These are phyloP conservation scores for Metschnikowia chrysomelidarum DNA, from an alignment of 805 yeast genomes.

Conservation along the genomic window DNA sequence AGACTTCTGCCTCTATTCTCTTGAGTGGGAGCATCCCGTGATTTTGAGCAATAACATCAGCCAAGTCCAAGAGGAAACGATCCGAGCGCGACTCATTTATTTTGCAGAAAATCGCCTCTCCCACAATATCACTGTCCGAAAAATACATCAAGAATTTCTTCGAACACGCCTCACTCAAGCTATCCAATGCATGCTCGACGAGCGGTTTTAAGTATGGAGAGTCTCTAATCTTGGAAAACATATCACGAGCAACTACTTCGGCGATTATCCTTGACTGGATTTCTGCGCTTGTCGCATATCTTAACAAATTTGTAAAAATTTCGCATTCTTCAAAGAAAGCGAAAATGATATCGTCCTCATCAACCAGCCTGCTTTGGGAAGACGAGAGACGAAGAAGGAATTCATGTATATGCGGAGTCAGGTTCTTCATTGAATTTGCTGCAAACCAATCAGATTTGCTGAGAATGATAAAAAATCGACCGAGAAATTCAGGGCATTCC, in stretches of 20 bases:
- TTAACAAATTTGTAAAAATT: slow-evolving; percentile 21
- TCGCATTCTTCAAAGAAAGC: slow-evolving; percentile 17
- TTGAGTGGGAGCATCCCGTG: slow-evolving; percentile 18
- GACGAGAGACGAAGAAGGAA: slow-evolving; percentile 32
- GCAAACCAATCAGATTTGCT: slow-evolving; percentile 2
- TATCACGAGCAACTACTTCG: slow-evolving; percentile 8
- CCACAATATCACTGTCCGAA: slow-evolving; percentile 9
- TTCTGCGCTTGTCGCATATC: slow-evolving; percentile 7
- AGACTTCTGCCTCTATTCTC: slow-evolving; percentile 24
- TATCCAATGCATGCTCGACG: slow-evolving; percentile 18
- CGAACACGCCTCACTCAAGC: slow-evolving; percentile 9
- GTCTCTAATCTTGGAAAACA: slow-evolving; percentile 1
- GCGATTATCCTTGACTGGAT: slow-evolving; percentile 17
- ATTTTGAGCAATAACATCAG: slow-evolving; percentile 6
- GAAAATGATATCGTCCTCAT: slow-evolving; percentile 24
- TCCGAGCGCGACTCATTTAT: slow-evolving; percentile 7
- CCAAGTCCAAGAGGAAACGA: slow-evolving; percentile 17
- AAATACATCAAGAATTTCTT: slow-evolving; percentile 15
- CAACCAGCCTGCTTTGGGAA: slow-evolving; percentile 18
- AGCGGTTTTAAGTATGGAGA: neutral
- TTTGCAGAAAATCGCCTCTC: slow-evolving; percentile 14
- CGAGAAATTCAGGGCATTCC: slow-evolving; percentile 16
- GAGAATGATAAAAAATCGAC: slow-evolving; percentile 5
- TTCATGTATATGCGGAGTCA: slow-evolving; percentile 25
- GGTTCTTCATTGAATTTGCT: slow-evolving; percentile 2